These are phyloP conservation scores for Penicillium ochrochloron DNA, from an alignment of 495 filamentous ascomycete species.

Conservation along the genomic window DNA sequence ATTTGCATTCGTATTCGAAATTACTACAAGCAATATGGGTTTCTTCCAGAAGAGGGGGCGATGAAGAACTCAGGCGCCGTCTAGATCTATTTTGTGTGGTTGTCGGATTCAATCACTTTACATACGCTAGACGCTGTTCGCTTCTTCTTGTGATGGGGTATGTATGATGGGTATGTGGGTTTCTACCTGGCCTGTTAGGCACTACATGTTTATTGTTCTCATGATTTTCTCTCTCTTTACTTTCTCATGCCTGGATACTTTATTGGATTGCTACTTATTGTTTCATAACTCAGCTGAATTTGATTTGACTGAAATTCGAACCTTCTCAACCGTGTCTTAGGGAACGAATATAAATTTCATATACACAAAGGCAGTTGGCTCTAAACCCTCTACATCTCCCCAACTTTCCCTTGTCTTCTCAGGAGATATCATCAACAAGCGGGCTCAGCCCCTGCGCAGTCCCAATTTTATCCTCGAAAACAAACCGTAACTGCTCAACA, in stretches of 20 bases:
- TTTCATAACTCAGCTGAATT: no score
- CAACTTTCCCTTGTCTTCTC: not conserved
- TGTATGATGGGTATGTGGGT: not conserved
- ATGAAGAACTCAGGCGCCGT: not conserved
- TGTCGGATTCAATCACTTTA: not conserved
- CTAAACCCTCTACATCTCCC: not conserved
- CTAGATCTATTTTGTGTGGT: not conserved
- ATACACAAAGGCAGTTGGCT: not conserved
- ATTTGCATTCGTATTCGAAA: slow-evolving; percentile 4
- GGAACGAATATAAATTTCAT: not conserved
- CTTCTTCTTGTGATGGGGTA: not conserved
- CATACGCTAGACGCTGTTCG: not conserved
- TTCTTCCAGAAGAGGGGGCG: not conserved
- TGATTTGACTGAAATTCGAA: no score
- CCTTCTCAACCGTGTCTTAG: not conserved
- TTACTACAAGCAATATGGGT: not conserved
- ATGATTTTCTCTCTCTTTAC: no score
- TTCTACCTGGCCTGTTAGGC: not conserved
- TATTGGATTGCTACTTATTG: no score
- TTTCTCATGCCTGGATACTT: no score
- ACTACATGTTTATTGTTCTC: not conserved
- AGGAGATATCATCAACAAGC: not conserved
- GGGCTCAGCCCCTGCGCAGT: slow-evolving; percentile 3
- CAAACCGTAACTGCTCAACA: slow-evolving; percentile 2
- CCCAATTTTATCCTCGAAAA: slow-evolving; percentile 3